These are phyloP conservation scores for Kodamaea fukazawae DNA, from an alignment of 805 yeast species.

Conservation along the genomic window DNA sequence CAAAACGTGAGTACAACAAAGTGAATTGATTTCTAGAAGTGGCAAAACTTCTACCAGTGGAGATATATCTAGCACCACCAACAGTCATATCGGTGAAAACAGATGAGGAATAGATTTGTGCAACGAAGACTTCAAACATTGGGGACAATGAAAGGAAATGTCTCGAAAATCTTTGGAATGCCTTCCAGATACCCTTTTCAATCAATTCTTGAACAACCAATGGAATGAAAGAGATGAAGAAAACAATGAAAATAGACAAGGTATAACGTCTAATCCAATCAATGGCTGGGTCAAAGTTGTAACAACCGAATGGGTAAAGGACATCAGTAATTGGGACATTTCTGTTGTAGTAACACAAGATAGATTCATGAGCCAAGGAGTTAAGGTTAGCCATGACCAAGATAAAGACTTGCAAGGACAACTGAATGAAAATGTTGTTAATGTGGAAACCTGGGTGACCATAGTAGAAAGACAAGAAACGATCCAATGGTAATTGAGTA, in stretches of 20 bases:
- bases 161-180: constrained; percentile 63
- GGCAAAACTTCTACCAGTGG: constrained; percentile 86
- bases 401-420: constrained; percentile 71
- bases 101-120: constrained; percentile 74
- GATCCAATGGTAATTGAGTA: constrained; percentile 74
- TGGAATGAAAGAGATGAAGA: constrained; percentile 77
- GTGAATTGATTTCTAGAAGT: constrained; percentile 77
- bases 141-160: constrained; percentile 74
- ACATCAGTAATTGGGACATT: constrained; percentile 67
- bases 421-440: constrained; percentile 73
- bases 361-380: constrained; percentile 69
- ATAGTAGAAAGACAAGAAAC: constrained; percentile 78
- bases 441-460: constrained; percentile 88
- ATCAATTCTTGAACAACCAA: constrained; percentile 75
- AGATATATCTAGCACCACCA: constrained; percentile 86
- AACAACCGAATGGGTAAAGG: constrained; percentile 66
- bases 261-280: constrained; percentile 84
- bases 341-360: constrained; percentile 64
- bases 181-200: constrained; percentile 79
- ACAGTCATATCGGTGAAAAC: constrained; percentile 67
- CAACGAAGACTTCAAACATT: constrained; percentile 78
- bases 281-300: constrained; percentile 68
- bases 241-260: constrained; percentile 75
- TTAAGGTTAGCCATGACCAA: constrained; percentile 68
- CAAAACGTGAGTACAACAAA: constrained; percentile 71